Evolutionary conservation across 345 rosid genomes (phyloP).

Genomic region (Syzygium jambos): DNA sequence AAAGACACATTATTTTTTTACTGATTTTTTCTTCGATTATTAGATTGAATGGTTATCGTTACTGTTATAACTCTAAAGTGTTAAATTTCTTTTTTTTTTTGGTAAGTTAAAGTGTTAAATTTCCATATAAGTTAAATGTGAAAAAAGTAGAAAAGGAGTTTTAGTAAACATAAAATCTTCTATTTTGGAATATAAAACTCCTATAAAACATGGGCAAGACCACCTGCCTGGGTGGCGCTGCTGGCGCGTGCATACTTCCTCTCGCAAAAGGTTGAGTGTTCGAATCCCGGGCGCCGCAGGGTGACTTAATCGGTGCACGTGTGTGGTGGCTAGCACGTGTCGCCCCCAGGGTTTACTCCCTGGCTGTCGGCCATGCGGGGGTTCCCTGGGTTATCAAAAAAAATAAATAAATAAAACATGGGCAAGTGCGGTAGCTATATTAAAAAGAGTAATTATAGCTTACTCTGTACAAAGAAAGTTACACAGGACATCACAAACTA

Average conservation of each 20-base stretch:
- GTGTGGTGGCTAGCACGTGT: too few relatives aligned
- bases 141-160: not conserved
- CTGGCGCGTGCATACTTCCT: too few relatives aligned
- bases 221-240: too few relatives aligned
- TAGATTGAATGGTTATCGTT: not conserved
- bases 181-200: not conserved
- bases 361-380: too few relatives aligned
- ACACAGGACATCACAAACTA: not conserved
- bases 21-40: not conserved
- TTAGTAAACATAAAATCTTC: not conserved
- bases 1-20: not conserved
- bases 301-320: too few relatives aligned
- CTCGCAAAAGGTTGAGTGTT: too few relatives aligned
- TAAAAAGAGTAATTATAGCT: not conserved
- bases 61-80: not conserved
- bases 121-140: not conserved
- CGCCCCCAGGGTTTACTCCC: too few relatives aligned
- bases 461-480: not conserved
- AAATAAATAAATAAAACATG: not conserved
- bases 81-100: too few relatives aligned
- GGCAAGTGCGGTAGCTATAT: not conserved
- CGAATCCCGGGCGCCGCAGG: too few relatives aligned
- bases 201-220: not conserved
- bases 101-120: not conserved
- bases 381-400: too few relatives aligned